Percentiles rank a stretch among this genome's conserved stretches.
These are phyloP conservation scores for Cenchrus fungigraminus DNA, from an alignment of 176 grass and related monocot genomes.

Conservation along the genomic window DNA sequence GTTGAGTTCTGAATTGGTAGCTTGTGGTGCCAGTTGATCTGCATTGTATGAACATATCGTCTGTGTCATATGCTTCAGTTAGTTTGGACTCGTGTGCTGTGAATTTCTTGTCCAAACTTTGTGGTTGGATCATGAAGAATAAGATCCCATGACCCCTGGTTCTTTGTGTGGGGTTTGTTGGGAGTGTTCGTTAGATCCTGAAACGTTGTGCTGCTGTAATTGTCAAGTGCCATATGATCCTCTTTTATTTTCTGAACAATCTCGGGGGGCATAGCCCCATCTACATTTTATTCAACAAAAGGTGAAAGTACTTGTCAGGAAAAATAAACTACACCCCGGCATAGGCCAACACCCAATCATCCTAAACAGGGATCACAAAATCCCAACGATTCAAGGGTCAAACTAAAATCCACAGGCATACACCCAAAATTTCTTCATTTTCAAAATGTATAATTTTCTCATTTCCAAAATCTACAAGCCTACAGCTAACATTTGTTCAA, in stretches of 20 bases:
- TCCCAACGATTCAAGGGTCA: not conserved
- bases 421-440: no score
- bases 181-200: not conserved
- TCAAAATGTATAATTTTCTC: no score
- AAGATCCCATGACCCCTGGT: conserved; percentile 20
- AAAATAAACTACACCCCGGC: no score
- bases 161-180: conserved; percentile 27
- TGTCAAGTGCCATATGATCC: not conserved
- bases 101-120: not conserved
- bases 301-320: no score
- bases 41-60: conserved; percentile 11
- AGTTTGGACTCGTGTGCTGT: conserved; percentile 8
- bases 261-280: no score
- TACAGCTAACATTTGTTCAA: not conserved
- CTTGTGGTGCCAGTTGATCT: conserved; percentile 9
- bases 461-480: not conserved
- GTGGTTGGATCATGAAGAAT: conserved; percentile 29
- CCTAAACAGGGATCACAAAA: not conserved
- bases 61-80: not conserved
- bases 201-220: not conserved
- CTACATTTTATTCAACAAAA: no score
- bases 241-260: no score
- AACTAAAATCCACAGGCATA: not conserved
- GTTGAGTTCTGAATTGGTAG: conserved; percentile 1
- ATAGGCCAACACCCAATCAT: not conserved